Evolutionary conservation across 345 rosid species (phyloP), one percentile per base, ranked within the genome.

Genomic region (Toxicodendron radicans): DNA sequence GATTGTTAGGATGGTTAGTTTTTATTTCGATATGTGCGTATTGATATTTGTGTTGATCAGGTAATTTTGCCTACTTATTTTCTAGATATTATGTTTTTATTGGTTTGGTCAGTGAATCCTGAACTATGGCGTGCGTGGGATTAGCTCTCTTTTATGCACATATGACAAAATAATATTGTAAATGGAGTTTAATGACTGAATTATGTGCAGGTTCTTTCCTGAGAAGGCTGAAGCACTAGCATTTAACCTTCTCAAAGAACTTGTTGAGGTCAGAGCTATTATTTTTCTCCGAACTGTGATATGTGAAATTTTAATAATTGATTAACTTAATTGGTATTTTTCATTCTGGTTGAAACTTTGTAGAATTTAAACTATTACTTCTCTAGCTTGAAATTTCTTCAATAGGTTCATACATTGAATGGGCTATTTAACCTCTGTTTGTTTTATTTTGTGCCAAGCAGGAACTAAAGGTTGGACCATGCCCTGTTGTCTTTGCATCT

Each of bases 401-500:
- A 6, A 54, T 24, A 33, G 11, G 20, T 72, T 57, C 52, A 67
- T 27, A 64, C 58, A 59, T 62, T 52, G 59, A 51, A 20, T 73
- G 30, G 43, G 45, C 65, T 62, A 1, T 79, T 30, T 73, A 43
- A 24, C 64, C 56, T 27, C 35, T 74, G 6, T 43, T 48, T 57
- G 64, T 70, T 60, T 59, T 66, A 59, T 61, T 38, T 5, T 24
- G 35, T 73, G 18, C 54, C 58, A 14, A 70, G 61, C 72, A 92
- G 98, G 99, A 90, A 82, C 85, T 95, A 11, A 95, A 91, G 87
- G 70, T 70, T 73, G 84, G 86, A 76, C 87, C 89, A 63, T 79
- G 89, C 79, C 99, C 99, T 60, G 64, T 91, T 46, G 97, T 91
- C 63, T 86, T 95, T 58, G 92, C 91, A 21, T 87, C 99, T 0